Evolutionary conservation across 1,139 yeast genomes (phyloP).

Genomic region (Debaryomyces coudertii): DNA sequence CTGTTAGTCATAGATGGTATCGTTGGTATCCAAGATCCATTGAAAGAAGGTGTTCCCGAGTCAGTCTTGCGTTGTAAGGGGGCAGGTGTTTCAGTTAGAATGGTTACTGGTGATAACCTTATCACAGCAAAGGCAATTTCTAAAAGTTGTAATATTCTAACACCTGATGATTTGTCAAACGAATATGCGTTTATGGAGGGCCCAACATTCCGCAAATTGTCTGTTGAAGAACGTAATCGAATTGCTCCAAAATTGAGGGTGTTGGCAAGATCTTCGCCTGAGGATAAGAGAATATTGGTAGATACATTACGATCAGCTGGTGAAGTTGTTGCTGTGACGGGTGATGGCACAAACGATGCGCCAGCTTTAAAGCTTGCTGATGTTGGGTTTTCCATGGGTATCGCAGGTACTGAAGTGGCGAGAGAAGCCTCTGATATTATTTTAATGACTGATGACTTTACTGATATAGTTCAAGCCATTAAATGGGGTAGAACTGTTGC

Average conservation of each 20-base stretch:
- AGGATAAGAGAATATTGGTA: constrained; percentile 86
- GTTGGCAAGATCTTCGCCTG: constrained; percentile 93
- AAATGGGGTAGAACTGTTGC: constrained; percentile 99
- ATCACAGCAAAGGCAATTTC: constrained; percentile 92
- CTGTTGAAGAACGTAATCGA: constrained; percentile 56
- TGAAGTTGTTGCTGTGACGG: constrained; percentile 97
- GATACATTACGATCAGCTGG: constrained; percentile 78
- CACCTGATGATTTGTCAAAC: constrained; percentile 53
- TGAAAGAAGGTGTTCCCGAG: constrained; percentile 85
- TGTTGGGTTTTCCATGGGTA: constrained; percentile 94
- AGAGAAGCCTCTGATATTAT: constrained; percentile 95
- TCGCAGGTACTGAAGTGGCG: constrained; percentile 92
- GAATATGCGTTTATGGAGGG: constrained; percentile 86
- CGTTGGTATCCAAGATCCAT: constrained; percentile 94
- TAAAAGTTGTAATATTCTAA: constrained; percentile 76
- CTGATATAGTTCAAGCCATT: constrained; percentile 95
- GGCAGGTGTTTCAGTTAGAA: constrained; percentile 93
- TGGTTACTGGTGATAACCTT: constrained; percentile 97
- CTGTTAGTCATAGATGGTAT: constrained; percentile 61
- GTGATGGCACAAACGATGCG: constrained; percentile 97
- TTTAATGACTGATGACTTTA: constrained; percentile 92
- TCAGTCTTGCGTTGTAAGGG: constrained; percentile 83
- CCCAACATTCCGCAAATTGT: constrained; percentile 75
- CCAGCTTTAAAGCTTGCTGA: constrained; percentile 93
- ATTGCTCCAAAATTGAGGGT: constrained; percentile 78